Base-by-base conservation (phyloP, 2,329 filamentous ascomycete species). In the Penicillium sp. region DNA sequence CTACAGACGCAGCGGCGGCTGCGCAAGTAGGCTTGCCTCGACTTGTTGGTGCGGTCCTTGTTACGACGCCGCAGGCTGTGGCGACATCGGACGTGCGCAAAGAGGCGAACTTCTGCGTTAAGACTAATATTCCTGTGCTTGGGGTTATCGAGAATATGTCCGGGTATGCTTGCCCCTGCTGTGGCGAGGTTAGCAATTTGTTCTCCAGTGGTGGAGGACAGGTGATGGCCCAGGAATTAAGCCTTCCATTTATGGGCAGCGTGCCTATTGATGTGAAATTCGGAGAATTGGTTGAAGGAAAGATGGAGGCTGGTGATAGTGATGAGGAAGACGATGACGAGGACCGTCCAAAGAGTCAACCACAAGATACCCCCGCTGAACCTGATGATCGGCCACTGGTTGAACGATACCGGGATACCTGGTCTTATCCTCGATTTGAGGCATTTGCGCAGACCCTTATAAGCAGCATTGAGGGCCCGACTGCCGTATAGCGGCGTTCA, bases 121-220 rank as follows among this genome's bases (percentile, higher is more conserved):
- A 96, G 78, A 93, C 90, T 1, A 84, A 85, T 31, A 87, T 96
- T 49, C 81, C 83, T 2, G 86, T 96, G 36, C 80, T 97, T 12
- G 94, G 94, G 0, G 93, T 99, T 1, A 84, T 99, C 45, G 94
- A 99, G 78, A 99, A 99, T 73, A 97, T 99, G 94, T 76, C 76
- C 1, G 78, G 78, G 0, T 81, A 79, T 70, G 73, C 78, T 50
- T 80, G 78, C 66, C 85, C 85, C 15, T 86, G 85, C 60, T 87
- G 85, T 69, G 82, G 82, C 50, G 92, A 97, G 73, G 96, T 93
- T 76, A 96, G 91, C 52, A 91, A 97, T 75, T 85, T 97, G 51
- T 99, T 99, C 73, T 91, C 89, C 51, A 93, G 90, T 55, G 94
- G 94, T 4, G 94, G 94, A 4, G 94, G 94, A 8, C 81, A 90